Evolutionary conservation across 2,329 filamentous ascomycete species (phyloP), one percentile per base, ranked within the genome.

Genomic region (Ascomycota sp.): DNA sequence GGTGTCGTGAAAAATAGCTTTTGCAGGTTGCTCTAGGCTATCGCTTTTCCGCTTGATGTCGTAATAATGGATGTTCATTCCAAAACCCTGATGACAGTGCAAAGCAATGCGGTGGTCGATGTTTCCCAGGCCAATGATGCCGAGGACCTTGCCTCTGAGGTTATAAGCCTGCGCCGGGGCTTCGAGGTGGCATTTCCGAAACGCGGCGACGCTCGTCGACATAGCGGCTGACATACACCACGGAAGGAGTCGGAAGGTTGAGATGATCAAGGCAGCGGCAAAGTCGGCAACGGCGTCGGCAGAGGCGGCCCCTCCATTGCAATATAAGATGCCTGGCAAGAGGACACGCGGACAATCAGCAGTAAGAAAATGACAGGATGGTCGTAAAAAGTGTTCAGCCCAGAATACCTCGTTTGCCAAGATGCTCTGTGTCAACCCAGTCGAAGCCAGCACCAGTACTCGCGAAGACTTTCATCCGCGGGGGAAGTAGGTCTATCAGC

Each of bases 201-300:
- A 80, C 19, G 40, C 22, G 0, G 38, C 32, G 3, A 48, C 33
- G 9, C 52, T 39, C 0, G 44, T 37, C 0, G 56, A 42, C 3
- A 59, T 47, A 0, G 72, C 71, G 2, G 70, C 66, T 2, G 56
- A 43, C 30, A 67, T 61, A 36, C 65, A 73, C 66, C 73, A 79
- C 2, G 67, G 59, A 9, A 82, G 61, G 27, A 68, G 61, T 30
- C 76, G 70, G 54, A 80, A 82, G 10, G 67, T 70, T 7, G 66
- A 65, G 29, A 83, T 64, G 39, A 82, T 66, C 40, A 76, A 63
- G 42, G 70, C 72, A 25, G 79, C 57, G 12, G 73, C 69, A 36
- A 77, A 69, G 47, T 82, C 77, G 30, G 75, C 75, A 2, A 81
- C 75, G 4, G 75, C 69, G 42, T 82, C 76, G 6, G 72, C 72